These are phyloP conservation scores for Tulasnella calospora DNA, from an alignment of 768 basidiomycete genomes.

Conservation along the genomic window DNA sequence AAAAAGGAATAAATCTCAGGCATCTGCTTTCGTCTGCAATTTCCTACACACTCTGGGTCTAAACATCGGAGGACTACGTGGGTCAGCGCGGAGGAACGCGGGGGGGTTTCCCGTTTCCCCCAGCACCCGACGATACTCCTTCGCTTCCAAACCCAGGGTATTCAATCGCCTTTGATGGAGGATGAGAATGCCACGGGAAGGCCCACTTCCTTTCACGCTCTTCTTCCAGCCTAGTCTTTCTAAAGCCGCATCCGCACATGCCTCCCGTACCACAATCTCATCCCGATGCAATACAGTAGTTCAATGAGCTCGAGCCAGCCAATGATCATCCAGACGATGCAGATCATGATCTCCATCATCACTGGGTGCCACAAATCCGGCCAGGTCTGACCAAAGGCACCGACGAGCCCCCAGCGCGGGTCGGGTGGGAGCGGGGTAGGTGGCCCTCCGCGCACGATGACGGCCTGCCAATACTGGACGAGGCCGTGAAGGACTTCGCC, in stretches of 20 bases:
- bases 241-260: conserved; percentile 1
- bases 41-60: not conserved
- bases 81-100: not conserved
- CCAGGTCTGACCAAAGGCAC: not conserved
- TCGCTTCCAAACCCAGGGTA: not conserved
- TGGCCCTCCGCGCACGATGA: not conserved
- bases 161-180: not conserved
- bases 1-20: not conserved
- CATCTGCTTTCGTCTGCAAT: not conserved
- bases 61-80: not conserved
- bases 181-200: not conserved
- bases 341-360: not conserved
- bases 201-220: not conserved
- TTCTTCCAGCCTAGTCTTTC: not conserved
- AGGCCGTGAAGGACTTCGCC: not conserved
- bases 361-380: not conserved
- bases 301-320: not conserved
- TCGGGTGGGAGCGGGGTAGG: not conserved
- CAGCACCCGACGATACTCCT: not conserved
- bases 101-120: not conserved
- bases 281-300: not conserved
- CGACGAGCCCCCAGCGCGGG: not conserved
- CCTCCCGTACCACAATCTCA: not conserved
- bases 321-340: not conserved
- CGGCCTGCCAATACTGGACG: conserved; percentile 1